Evolutionary conservation across 306 rosid species (phyloP).

Genomic region (Rosa rugosa): DNA sequence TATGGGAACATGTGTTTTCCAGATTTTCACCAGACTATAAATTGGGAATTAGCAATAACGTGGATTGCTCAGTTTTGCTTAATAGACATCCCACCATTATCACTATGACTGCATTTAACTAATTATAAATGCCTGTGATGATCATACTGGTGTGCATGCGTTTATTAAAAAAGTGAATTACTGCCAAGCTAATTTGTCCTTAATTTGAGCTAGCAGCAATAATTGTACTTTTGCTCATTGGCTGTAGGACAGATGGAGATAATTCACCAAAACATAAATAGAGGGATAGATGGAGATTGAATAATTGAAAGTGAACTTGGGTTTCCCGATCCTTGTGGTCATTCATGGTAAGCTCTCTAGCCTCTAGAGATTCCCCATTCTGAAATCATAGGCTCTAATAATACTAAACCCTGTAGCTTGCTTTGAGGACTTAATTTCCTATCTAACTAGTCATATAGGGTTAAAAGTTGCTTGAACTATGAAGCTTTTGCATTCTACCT

Average conservation of each 20-base stretch:
- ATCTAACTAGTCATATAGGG: not conserved
- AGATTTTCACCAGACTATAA: too few relatives aligned
- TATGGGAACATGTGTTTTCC: not conserved
- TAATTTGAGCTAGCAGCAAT: not conserved
- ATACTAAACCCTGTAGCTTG: not conserved
- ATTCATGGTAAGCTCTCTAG: slow-evolving; percentile 1
- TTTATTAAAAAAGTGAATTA: not conserved
- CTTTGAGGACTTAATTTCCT: not conserved
- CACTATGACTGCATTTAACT: not conserved
- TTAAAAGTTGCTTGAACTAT: not conserved
- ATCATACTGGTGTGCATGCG: not conserved
- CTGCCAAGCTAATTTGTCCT: not conserved
- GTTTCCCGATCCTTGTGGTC: not conserved
- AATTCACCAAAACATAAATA: not conserved
- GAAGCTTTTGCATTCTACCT: not conserved
- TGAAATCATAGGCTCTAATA: not conserved
- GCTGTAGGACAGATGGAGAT: not conserved
- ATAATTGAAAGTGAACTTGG: not conserved
- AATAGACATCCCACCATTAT: not conserved
- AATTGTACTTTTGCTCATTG: not conserved
- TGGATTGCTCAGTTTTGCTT: not conserved
- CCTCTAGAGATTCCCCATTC: not conserved
- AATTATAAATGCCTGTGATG: not conserved
- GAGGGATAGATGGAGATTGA: not conserved
- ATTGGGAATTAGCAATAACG: not conserved